phyloP scores from a whole-genome alignment of 2,329 filamentous ascomycete genomes.

The Alternaria burnsii region DNA sequence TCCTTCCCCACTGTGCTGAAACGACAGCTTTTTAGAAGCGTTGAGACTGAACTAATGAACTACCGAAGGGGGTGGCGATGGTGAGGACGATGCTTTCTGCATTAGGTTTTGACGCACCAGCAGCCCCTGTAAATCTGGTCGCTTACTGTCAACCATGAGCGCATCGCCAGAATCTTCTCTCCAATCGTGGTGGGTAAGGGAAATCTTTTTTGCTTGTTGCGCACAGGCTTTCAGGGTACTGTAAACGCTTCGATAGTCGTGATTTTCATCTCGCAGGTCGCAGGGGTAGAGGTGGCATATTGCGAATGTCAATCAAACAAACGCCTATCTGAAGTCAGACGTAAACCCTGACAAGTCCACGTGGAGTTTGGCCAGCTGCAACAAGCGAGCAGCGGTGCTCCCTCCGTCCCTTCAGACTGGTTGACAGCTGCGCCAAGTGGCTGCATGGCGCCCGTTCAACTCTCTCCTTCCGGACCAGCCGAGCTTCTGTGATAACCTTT shows the following conservation, averaged over 20 bases:
- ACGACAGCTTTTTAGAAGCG: conserved; percentile 19
- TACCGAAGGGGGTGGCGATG: conserved; percentile 27
- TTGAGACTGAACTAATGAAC: conserved; percentile 23
- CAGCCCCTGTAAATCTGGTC: conserved; percentile 34
- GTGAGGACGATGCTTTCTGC: conserved; percentile 21
- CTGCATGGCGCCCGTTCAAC: conserved; percentile 19
- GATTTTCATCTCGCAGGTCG: conserved; percentile 22
- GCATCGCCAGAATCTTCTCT: conserved; percentile 14
- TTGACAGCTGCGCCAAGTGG: conserved; percentile 23
- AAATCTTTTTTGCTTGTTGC: conserved; percentile 7
- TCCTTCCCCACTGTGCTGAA: conserved; percentile 32
- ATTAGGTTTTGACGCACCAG: conserved; percentile 29
- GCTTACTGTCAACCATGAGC: conserved; percentile 18
- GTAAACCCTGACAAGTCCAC: conserved; percentile 40
- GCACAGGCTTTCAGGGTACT: conserved; percentile 4
- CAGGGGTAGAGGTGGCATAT: conserved; percentile 30
- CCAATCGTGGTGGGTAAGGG: conserved; percentile 1
- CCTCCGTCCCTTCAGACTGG: conserved; percentile 26
- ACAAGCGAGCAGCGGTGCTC: conserved; percentile 17
- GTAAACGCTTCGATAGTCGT: conserved; percentile 7
- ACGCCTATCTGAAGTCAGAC: conserved; percentile 26
- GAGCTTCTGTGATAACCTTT: conserved; percentile 19
- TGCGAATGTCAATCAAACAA: conserved; percentile 41
- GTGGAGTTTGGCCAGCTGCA: conserved; percentile 38
- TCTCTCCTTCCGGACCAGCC: conserved; percentile 30